phyloP scores from a whole-genome alignment of 495 filamentous ascomycete species.

The Lindgomyces ingoldianus region DNA sequence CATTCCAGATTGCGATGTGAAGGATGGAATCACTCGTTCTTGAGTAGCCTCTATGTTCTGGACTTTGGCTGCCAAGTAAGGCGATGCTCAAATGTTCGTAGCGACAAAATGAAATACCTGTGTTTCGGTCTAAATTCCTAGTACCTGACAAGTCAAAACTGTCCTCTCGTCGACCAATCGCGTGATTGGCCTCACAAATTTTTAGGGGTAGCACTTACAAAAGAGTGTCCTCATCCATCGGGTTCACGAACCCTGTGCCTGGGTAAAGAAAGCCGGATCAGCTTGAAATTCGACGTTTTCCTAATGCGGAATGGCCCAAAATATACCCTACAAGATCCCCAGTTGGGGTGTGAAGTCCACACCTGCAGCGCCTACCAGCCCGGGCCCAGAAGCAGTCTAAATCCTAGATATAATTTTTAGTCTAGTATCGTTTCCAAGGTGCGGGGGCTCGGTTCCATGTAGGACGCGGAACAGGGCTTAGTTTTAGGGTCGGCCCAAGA shows the following conservation, averaged over 20 bases:
- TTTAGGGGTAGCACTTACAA: no score
- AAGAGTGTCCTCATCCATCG: not conserved
- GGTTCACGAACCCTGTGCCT: not conserved
- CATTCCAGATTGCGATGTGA: conserved; percentile 26
- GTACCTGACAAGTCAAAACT: no score
- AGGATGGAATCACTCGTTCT: conserved; percentile 23
- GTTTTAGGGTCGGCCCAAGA: not conserved
- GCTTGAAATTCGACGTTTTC: not conserved
- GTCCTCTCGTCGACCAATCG: no score
- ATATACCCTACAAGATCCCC: not conserved
- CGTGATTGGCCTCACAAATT: no score
- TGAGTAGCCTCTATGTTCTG: no score
- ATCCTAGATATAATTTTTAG: conserved; percentile 6
- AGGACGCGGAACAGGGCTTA: not conserved
- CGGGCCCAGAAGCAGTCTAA: conserved; percentile 1
- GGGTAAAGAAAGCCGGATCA: not conserved
- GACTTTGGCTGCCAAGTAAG: no score
- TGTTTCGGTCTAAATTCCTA: no score
- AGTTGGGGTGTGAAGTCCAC: not conserved
- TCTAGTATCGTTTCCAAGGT: conserved; percentile 3
- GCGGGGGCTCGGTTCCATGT: not conserved
- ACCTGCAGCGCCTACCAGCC: not conserved
- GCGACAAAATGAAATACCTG: no score
- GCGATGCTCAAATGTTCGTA: no score
- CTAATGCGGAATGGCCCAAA: not conserved